Conservation (phyloP, 202 grass and related monocot genomes). For the Schoenoplectus tabernaemontani region DNA sequence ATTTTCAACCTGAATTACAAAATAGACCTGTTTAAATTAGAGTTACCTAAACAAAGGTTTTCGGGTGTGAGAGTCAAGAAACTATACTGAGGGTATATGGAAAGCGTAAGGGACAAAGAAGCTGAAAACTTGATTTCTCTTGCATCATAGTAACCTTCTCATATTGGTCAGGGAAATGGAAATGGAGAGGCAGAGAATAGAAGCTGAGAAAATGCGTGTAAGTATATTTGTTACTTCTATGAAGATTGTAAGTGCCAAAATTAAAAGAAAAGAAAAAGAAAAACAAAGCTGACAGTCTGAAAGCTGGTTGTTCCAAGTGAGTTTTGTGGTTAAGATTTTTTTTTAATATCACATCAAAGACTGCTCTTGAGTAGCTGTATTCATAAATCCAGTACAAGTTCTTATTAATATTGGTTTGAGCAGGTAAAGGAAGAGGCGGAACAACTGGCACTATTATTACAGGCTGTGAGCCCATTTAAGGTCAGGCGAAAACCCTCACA, state of each 20-base stretch:
- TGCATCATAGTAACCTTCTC: not conserved
- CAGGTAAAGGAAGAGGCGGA: conserved; percentile 92
- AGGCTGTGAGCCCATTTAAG: conserved; percentile 85
- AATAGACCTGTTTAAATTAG: not conserved
- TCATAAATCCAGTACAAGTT: not conserved
- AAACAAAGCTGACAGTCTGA: not conserved
- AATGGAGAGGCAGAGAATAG: conserved; percentile 79
- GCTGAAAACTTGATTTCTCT: not conserved
- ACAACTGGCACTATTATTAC: conserved; percentile 70
- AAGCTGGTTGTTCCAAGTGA: not conserved
- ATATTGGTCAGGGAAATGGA: conserved; percentile 67
- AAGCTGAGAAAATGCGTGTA: conserved; percentile 77
- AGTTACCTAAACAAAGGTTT: not conserved
- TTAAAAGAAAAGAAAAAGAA: not conserved
- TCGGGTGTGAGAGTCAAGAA: not conserved
- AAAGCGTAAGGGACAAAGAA: not conserved
- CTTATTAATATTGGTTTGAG: conserved; percentile 14
- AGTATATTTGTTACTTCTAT: not conserved
- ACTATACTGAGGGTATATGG: not conserved
- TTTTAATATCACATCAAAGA: not conserved
- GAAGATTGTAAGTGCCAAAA: not conserved
- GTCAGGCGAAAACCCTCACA: conserved; percentile 75
- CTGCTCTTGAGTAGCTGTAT: not conserved
- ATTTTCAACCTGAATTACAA: not conserved
- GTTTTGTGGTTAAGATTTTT: not conserved